Conservation (phyloP, 352 stramenopile genomes). For the Plasmopara muralis region DNA sequence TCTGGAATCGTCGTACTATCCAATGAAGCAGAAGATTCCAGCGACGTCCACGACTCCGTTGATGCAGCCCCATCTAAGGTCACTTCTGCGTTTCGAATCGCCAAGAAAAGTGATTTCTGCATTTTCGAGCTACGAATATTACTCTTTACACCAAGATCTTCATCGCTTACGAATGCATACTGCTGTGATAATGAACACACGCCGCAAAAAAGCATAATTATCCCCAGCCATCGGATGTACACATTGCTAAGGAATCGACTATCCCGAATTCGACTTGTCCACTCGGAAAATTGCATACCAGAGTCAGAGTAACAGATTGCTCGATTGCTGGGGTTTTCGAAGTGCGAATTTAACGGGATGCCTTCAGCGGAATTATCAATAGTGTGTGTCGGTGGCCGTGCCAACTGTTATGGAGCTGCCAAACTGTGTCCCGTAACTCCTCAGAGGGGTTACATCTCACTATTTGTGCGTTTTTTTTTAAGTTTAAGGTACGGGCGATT, state of each 20-base stretch:
- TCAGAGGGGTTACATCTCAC: slow-evolving; percentile 8
- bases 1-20: slow-evolving; percentile 2
- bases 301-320: slow-evolving; percentile 9
- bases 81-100: slow-evolving; percentile 7
- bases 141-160: slow-evolving; percentile 1
- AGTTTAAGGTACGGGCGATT: no score
- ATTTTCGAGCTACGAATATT: slow-evolving; percentile 8
- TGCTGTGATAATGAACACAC: slow-evolving; percentile 24
- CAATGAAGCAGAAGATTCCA: slow-evolving; percentile 7
- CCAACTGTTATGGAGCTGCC: neutral
- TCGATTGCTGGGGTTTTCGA: slow-evolving; percentile 18
- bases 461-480: no score
- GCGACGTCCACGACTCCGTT: slow-evolving; percentile 8
- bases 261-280: slow-evolving; percentile 18
- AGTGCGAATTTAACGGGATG: slow-evolving; percentile 4
- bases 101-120: slow-evolving; percentile 7
- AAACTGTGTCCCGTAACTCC: slow-evolving; percentile 6
- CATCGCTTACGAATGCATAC: slow-evolving; percentile 17
- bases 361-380: slow-evolving; percentile 15
- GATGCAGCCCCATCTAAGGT: slow-evolving; percentile 1
- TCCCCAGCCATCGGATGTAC: slow-evolving; percentile 24
- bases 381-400: neutral
- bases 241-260: slow-evolving; percentile 36
- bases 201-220: slow-evolving; percentile 23
- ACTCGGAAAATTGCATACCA: slow-evolving; percentile 14